phyloP scores from a whole-genome alignment of 179 eudicot species.

The Spinacia oleracea region DNA sequence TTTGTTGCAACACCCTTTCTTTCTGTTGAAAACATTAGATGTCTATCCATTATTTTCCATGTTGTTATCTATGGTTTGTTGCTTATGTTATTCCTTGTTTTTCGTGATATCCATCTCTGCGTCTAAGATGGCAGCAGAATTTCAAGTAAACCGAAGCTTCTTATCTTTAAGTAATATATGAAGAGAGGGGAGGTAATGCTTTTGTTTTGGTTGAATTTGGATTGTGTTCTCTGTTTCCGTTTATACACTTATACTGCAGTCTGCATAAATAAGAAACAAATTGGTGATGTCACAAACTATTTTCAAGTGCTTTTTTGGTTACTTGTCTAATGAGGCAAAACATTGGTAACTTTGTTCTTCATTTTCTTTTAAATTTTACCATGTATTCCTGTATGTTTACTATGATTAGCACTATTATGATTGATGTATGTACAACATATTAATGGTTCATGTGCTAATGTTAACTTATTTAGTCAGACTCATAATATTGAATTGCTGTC shows the following conservation, averaged over 20 bases:
- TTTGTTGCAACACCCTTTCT: not conserved
- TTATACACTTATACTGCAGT: not conserved
- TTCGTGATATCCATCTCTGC: slow-evolving; percentile 61
- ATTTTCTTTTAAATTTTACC: not conserved
- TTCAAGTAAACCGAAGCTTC: not conserved
- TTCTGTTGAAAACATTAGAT: slow-evolving; percentile 7
- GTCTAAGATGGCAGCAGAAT: slow-evolving; percentile 33
- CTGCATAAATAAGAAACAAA: not conserved
- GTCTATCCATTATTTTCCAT: slow-evolving; percentile 57
- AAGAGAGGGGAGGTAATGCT: not conserved
- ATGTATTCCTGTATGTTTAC: not conserved
- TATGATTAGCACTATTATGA: too few relatives aligned
- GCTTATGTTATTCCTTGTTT: slow-evolving; percentile 60
- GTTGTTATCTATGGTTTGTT: slow-evolving; percentile 63
- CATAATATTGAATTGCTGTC: too few relatives aligned
- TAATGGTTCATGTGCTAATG: not conserved
- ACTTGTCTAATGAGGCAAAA: not conserved
- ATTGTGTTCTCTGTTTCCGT: not conserved
- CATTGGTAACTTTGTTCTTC: not conserved
- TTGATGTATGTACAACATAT: too few relatives aligned
- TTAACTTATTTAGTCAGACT: too few relatives aligned
- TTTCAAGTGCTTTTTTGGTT: not conserved
- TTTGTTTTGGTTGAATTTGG: not conserved
- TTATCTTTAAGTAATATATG: not conserved
- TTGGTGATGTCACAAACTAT: not conserved